phyloP scores from a whole-genome alignment of 108 stramenopile species.

The Fragilariopsis cylindrus region DNA sequence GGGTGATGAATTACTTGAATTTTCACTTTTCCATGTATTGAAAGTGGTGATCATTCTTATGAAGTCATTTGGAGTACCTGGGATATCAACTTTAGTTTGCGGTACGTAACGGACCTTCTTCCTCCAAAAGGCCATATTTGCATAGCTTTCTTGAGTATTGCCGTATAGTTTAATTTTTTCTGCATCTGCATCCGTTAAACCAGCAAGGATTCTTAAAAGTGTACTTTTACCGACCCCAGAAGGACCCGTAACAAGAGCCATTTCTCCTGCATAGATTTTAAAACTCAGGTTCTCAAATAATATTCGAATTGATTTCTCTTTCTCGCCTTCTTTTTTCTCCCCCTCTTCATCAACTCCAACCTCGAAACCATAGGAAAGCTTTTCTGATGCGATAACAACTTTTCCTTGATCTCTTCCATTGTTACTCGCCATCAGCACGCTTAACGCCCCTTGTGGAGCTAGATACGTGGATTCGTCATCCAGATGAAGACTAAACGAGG shows the following conservation, averaged over 20 bases:
- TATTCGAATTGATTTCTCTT: slow-evolving; percentile 4
- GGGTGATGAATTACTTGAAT: neutral
- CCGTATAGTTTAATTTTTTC: slow-evolving; percentile 21
- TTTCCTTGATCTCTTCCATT: neutral
- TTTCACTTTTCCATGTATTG: slow-evolving; percentile 17
- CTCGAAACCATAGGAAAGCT: slow-evolving; percentile 19
- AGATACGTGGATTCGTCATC: neutral
- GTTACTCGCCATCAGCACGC: neutral
- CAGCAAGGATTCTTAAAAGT: slow-evolving; percentile 68
- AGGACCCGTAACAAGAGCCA: slow-evolving; percentile 41
- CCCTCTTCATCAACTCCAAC: slow-evolving; percentile 10
- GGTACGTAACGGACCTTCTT: slow-evolving; percentile 75
- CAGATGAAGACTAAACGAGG: neutral
- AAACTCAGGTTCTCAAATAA: slow-evolving; percentile 38
- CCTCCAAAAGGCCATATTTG: slow-evolving; percentile 53
- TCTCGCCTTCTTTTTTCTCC: neutral
- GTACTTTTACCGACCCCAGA: slow-evolving; percentile 79
- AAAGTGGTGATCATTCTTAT: slow-evolving; percentile 28
- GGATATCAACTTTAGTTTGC: slow-evolving; percentile 70
- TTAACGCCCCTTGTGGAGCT: neutral
- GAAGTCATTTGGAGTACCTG: slow-evolving; percentile 61
- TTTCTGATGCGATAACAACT: neutral
- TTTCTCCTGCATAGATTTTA: slow-evolving; percentile 20
- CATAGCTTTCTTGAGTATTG: slow-evolving; percentile 5
- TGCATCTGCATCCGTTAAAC: slow-evolving; percentile 43